Evolutionary conservation across 148 eudicot species (phyloP), one percentile per base, ranked within the genome.

Genomic region (Cornus controversa): DNA sequence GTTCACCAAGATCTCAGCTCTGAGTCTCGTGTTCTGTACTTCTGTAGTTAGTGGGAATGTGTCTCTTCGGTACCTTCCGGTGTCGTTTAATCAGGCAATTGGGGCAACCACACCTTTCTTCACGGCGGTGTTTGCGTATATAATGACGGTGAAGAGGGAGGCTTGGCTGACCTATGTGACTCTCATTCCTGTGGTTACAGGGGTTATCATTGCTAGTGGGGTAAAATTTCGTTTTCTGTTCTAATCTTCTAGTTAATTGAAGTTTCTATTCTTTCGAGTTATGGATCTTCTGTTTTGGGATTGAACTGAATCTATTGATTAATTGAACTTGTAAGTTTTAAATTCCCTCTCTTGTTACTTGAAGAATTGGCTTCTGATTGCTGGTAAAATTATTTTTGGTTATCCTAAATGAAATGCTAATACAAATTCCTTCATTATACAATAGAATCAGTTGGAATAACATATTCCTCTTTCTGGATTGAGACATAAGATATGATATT

Each of bases 31-130:
- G 3, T 93, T 93, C 65, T 93, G 98, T 42, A 72, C 81, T 0
- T 93, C 98, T 16, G 96, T 93, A 4, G 98, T 93, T 8, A 81
- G 90, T 16, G 98, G 98, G 23, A 93, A 93, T 36, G 80, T 93
- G 10, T 90, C 98, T 10, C 86, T 93, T 0, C 74, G 89, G 72
- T 91, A 91, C 79, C 80, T 93, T 15, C 97, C 97, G 13, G 94
- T 93, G 54, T 88, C 91, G 62, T 93, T 93, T 36, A 93, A 86
- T 67, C 97, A 91, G 81, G 97, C 97, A 22, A 80, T 93, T 37
- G 97, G 94, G 69, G 92, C 94, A 28, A 93, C 97, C 37, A 93
- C 97, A 72, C 97, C 97, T 6, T 93, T 93, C 62, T 93, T 91
- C 34, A 93, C 97, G 10, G 97, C 97, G 2, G 83, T 93, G 5